Base-by-base conservation (phyloP, 768 basidiomycete genomes). In the Termitomyces titanicus region DNA sequence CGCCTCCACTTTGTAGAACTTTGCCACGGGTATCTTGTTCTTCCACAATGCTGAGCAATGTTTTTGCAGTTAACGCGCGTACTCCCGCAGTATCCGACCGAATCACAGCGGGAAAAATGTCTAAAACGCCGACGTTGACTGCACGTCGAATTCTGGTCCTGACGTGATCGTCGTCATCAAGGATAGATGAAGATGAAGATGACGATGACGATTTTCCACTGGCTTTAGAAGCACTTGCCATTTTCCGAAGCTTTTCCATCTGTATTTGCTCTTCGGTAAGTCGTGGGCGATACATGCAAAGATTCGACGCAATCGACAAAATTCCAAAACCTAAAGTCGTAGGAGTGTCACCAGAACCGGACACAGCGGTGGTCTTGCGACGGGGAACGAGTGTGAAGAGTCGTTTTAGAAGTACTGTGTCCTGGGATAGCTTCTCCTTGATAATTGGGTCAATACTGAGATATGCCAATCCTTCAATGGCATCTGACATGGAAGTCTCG, bases 391-490 rank as follows among this genome's bases (percentile, higher is more conserved):
- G 72, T 17, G 79, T 66, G 63, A 86, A 84, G 8, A 88, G 76
- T 46, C 72, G 71, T 48, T 73, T 73, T 44, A 92, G 75, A 66
- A 92, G 84, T 6, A 63, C 53, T 0, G 73, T 17, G 59, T 85
- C 78, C 15, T 70, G 73, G 7, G 86, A 81, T 48, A 94, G 69
- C 24, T 61, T 65, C 55, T 89, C 84, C 65, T 91, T 89, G 55
- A 88, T 76, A 2, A 67, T 56, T 1, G 89, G 76, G 60, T 84
- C 79, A 46, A 79, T 72, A 55, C 84, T 90, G 54, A 93, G 80
- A 69, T 94, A 89, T n/a, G 89, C 90, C 47, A 97, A 73, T 0
- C 88, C 92, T 72, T 97, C 94, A 13, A 94, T 76, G 4, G 85
- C 85, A 57, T 93, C 86, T 8, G 76, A 70, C 15, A 82, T 61